Percentiles rank a stretch among this genome's conserved stretches.
Evolutionary conservation across 2,329 filamentous ascomycete genomes (phyloP).

Genomic region (Colletotrichum godetiae): DNA sequence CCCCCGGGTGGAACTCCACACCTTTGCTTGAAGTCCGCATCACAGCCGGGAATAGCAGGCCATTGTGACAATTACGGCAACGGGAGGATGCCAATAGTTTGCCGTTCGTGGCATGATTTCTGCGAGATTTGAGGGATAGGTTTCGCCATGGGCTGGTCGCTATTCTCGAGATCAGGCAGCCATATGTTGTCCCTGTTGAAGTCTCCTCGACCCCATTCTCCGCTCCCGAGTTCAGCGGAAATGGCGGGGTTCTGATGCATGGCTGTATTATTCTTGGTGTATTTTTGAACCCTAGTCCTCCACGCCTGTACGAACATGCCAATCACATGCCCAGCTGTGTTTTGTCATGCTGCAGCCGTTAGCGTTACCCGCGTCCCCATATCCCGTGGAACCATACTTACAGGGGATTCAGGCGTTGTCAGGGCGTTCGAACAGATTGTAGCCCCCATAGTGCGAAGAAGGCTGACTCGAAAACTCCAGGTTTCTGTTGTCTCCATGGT

Average conservation of each 20-base stretch:
- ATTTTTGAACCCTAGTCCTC: neutral
- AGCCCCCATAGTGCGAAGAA: constrained; percentile 18
- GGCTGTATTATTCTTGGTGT: neutral
- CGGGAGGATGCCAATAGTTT: neutral
- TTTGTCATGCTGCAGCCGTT: constrained; percentile 30
- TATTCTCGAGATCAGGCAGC: constrained; percentile 10
- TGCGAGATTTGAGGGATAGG: neutral
- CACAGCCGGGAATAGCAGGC: constrained; percentile 3
- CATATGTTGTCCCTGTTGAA: constrained; percentile 14
- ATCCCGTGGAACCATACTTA: constrained; percentile 1
- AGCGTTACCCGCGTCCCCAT: constrained; percentile 20
- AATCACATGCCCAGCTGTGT: constrained; percentile 3
- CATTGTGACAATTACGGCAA: neutral
- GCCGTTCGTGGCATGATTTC: neutral
- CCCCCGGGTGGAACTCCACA: constrained; percentile 30
- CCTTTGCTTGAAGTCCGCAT: neutral
- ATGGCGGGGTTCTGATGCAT: neutral
- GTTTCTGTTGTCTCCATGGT: neutral
- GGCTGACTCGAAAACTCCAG: neutral
- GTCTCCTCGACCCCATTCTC: neutral
- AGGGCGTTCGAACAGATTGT: neutral
- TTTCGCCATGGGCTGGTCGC: neutral
- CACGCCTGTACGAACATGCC: constrained; percentile 5
- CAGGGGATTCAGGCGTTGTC: neutral
- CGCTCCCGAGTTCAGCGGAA: neutral